Conservation (phyloP, 2,329 filamentous ascomycete species). For the Pseudogymnoascus destructans region DNA sequence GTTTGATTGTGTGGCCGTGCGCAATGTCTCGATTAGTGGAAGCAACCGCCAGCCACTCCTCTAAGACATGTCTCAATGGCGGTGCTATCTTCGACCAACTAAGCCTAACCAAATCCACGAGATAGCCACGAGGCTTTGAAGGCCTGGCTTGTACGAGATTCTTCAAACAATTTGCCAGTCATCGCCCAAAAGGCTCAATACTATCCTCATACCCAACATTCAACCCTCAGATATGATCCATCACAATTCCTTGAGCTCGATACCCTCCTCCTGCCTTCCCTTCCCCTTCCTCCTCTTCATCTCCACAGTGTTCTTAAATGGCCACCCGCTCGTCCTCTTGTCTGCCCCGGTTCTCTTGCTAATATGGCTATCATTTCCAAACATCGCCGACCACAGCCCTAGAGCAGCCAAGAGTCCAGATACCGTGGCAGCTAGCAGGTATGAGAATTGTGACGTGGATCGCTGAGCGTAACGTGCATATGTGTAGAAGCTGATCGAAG, state of each 20-base stretch:
- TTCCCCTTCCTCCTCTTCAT: constrained; percentile 21
- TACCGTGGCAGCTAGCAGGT: constrained; percentile 38
- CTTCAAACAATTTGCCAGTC: not conserved
- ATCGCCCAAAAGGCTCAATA: too few relatives aligned
- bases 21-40: not conserved
- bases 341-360: constrained; percentile 52
- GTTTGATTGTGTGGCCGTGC: not conserved
- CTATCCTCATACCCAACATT: not conserved
- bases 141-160: not conserved
- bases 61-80: not conserved
- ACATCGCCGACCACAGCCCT: constrained; percentile 43
- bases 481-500: constrained; percentile 40
- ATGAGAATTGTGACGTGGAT: constrained; percentile 34
- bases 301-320: constrained; percentile 45
- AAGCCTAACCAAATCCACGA: not conserved
- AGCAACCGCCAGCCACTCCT: not conserved
- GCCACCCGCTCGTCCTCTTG: constrained; percentile 52
- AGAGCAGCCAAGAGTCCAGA: constrained; percentile 38
- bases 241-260: constrained; percentile 5
- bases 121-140: not conserved
- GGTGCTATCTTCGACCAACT: not conserved
- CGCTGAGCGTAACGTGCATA: constrained; percentile 42
- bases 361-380: constrained; percentile 40
- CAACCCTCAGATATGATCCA: not conserved
- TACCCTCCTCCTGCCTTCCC: not conserved